A percentile compares a stretch with the other conserved stretches of the same genome.
phyloP scores from a whole-genome alignment of 2,329 filamentous ascomycete species.

The Colletotrichum truncatum region DNA sequence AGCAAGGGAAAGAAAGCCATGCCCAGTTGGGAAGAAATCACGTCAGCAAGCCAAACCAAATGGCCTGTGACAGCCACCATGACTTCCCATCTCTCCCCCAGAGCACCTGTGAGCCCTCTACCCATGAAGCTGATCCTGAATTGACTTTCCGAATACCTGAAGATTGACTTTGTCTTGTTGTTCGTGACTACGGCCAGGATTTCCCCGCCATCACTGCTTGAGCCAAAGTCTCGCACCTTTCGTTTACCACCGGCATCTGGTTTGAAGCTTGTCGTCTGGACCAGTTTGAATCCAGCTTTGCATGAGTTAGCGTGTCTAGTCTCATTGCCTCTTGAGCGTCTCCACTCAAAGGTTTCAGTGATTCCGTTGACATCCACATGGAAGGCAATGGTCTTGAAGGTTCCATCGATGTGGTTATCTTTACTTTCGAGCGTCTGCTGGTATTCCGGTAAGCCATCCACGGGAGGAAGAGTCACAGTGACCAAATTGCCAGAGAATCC shows the following conservation, averaged over 20 bases:
- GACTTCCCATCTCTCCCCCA: slow-evolving; percentile 22
- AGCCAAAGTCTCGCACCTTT: neutral
- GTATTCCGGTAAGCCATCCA: neutral
- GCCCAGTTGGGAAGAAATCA: neutral
- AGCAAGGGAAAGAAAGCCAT: neutral
- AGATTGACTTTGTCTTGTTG: neutral
- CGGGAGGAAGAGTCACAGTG: neutral
- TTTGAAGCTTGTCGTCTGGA: neutral
- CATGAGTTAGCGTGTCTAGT: neutral
- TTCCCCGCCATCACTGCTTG: neutral
- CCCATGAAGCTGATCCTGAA: slow-evolving; percentile 25
- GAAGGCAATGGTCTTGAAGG: neutral
- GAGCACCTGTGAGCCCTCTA: slow-evolving; percentile 1
- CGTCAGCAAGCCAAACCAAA: neutral
- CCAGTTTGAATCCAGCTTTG: neutral
- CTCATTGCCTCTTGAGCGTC: neutral
- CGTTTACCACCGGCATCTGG: neutral
- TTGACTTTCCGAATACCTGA: neutral
- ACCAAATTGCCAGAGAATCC: neutral
- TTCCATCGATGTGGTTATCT: neutral
- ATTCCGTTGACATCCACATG: neutral
- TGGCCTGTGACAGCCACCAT: neutral
- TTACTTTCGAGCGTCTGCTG: neutral
- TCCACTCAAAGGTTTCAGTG: neutral
- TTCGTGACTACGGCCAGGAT: slow-evolving; percentile 20